Percentiles rank a stretch among this genome's conserved stretches.
phyloP scores from a whole-genome alignment of 169 alveolate species.

The Plasmodium vinckei region DNA sequence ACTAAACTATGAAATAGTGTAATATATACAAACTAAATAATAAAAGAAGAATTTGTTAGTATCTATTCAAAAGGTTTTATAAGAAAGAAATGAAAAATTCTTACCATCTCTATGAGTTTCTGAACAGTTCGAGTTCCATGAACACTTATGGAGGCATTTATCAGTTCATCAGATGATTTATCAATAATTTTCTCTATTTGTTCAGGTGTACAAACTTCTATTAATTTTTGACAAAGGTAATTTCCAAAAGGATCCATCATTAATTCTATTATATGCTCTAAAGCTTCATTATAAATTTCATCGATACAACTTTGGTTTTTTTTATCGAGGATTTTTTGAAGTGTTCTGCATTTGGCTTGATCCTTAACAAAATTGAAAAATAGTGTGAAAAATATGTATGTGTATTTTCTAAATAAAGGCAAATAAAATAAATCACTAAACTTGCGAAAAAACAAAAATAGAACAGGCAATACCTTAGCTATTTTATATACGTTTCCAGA shows the following conservation, averaged over 20 bases:
- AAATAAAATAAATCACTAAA: not conserved
- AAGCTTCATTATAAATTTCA: conserved; percentile 83
- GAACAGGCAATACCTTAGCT: conserved; percentile 19
- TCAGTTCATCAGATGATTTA: conserved; percentile 83
- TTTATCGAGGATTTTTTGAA: conserved; percentile 89
- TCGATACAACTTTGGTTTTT: conserved; percentile 80
- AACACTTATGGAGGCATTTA: conserved; percentile 89
- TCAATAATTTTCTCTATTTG: conserved; percentile 83
- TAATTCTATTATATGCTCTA: conserved; percentile 85
- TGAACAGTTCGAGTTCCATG: conserved; percentile 96
- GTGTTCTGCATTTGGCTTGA: conserved; percentile 91
- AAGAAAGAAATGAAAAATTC: not conserved
- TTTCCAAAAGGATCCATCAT: conserved; percentile 96
- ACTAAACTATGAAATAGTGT: not conserved
- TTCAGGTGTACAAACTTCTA: conserved; percentile 85
- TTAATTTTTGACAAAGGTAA: conserved; percentile 93
- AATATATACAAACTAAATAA: not conserved
- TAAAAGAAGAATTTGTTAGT: not conserved
- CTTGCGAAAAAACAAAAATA: not conserved
- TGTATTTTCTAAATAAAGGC: not conserved
- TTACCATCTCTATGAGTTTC: conserved; percentile 91
- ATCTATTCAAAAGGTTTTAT: not conserved
- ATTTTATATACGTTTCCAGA: conserved; percentile 43
- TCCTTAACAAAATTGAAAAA: conserved; percentile 75
- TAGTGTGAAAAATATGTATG: no score